Evolutionary conservation across 345 rosid species (phyloP).

Genomic region (Acer campestre): DNA sequence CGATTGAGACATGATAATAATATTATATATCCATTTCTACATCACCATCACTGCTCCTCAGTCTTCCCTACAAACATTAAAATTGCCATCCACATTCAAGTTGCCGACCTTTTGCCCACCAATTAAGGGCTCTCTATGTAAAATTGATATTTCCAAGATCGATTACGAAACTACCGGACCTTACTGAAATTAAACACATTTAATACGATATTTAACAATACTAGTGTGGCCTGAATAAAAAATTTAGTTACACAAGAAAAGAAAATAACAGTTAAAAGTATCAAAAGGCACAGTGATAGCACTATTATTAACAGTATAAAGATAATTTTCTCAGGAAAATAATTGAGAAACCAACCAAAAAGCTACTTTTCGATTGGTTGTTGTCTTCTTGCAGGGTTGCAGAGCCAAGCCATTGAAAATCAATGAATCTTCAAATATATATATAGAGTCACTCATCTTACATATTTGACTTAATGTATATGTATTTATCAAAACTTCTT

Average conservation of each 20-base stretch:
- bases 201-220: no score
- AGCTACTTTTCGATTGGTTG: slow-evolving; percentile 14
- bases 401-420: neutral
- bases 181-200: no score
- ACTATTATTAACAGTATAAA: neutral
- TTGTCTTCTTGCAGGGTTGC: slow-evolving; percentile 11
- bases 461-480: no score
- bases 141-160: neutral
- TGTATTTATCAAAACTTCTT: no score
- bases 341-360: slow-evolving; percentile 21
- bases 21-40: neutral
- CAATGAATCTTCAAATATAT: neutral
- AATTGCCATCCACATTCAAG: slow-evolving; percentile 8
- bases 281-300: neutral
- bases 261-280: neutral
- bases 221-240: no score
- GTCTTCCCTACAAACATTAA: neutral
- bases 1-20: slow-evolving; percentile 6
- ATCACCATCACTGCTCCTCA: neutral
- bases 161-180: no score
- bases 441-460: no score
- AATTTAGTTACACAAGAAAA: neutral
- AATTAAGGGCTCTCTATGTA: neutral
- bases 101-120: slow-evolving; percentile 11
- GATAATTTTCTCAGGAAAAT: neutral